Base-by-base conservation (phyloP, 768 basidiomycete species). In the Amyloporia xantha region DNA sequence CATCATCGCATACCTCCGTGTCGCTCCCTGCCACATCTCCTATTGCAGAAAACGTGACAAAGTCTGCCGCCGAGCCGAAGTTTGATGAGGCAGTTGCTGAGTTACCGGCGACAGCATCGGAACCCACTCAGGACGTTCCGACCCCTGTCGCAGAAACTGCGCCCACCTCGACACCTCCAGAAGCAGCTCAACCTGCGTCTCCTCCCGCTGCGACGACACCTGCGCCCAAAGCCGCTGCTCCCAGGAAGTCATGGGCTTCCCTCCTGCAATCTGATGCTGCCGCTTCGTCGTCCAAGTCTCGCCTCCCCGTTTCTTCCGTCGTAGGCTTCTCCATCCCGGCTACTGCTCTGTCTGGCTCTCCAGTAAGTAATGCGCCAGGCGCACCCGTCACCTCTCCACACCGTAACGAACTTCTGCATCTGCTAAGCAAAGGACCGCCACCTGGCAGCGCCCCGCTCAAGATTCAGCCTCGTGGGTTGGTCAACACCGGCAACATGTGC, bases 401-500 rank as follows among this genome's bases (percentile, higher is more conserved):
- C 51, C 78, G 75, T 46, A 62, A 67, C 2, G 81, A 79, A 51
- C 64, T 87, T 2, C 52, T 83, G 6, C 68, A 66, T 0, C 72
- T 86, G n/a, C 69, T 87, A 1, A 77, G 67, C 7, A 65, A 67
- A 1, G 71, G 68, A 0, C 61, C 72, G 4, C 51, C 63, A 4
- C 53, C 54, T 3, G 47, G 46, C 1, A 48, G 40, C 27, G 49
- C 49, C 21, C 48, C 58, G 17, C 54, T 55, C 9, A 51, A 56
- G 46, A 77, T 89, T 27, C 71, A 74, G 5, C 81, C 90, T 0
- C 74, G 94, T 12, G 95, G 95, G 4, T 69, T 99, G 42, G 74
- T 98, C 56, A 99, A 99, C 66, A 86, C 81, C 2, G 94, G 95
- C 0, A 99, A 99, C 67, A 84, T 97, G 83, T 99, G 95, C 64